A percentile compares a stretch with the other conserved stretches of the same genome.
These are phyloP conservation scores for Ramichloridium luteum DNA, from an alignment of 2,329 filamentous ascomycete genomes.

Conservation along the genomic window DNA sequence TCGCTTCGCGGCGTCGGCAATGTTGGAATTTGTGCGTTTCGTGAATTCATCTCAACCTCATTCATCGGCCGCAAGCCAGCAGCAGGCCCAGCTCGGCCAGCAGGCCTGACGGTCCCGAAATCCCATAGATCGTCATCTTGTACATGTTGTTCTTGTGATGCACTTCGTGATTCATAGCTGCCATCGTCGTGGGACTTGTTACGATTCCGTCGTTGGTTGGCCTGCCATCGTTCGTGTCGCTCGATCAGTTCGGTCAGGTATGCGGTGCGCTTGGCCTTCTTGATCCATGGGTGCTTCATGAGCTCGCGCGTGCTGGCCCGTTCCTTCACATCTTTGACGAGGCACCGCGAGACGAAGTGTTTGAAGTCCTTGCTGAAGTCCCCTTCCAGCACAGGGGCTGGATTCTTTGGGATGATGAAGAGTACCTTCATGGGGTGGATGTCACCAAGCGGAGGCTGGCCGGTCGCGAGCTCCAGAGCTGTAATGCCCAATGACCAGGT, in stretches of 20 bases:
- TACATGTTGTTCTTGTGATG: background rate
- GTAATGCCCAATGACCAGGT: constrained; percentile 97
- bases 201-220: constrained; percentile 60
- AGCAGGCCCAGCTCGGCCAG: constrained; percentile 47
- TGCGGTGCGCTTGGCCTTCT: constrained; percentile 86
- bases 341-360: constrained; percentile 49
- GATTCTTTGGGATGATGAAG: constrained; percentile 91
- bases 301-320: constrained; percentile 77
- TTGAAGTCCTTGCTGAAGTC: constrained; percentile 39
- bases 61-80: constrained; percentile 61
- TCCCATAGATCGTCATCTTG: constrained; percentile 87
- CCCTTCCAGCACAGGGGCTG: constrained; percentile 58
- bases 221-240: constrained; percentile 74
- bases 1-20: constrained; percentile 24
- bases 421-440: constrained; percentile 98
- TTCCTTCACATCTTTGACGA: constrained; percentile 81
- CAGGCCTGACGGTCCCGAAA: constrained; percentile 85
- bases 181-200: constrained; percentile 49
- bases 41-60: constrained; percentile 66
- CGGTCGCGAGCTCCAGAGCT: constrained; percentile 78
- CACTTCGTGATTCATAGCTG: constrained; percentile 36
- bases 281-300: constrained; percentile 79
- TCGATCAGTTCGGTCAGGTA: constrained; percentile 95
- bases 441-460: constrained; percentile 87
- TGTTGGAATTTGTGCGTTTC: constrained; percentile 35